Conservation (phyloP, 345 rosid species). For the Pugionium cornutum region DNA sequence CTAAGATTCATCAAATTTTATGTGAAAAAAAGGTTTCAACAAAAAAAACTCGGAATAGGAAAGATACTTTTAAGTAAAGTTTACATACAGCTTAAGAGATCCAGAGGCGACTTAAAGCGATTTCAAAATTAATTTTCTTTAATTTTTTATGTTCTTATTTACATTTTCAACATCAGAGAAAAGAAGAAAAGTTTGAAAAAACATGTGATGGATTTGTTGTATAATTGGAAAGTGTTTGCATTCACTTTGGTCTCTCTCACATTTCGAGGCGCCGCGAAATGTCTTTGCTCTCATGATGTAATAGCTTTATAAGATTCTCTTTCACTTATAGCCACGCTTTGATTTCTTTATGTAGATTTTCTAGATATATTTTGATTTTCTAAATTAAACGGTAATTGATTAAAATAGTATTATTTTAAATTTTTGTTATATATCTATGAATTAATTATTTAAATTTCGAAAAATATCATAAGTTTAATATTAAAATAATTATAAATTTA, state of each 20-base stretch:
- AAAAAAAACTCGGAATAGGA: background rate
- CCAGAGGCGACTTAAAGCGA: background rate
- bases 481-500: too few relatives aligned
- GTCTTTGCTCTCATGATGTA: background rate
- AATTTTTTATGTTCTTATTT: background rate
- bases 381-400: too few relatives aligned
- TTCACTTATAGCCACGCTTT: conserved; percentile 12
- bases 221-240: conserved; percentile 18
- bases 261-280: conserved; percentile 36
- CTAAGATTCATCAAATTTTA: background rate
- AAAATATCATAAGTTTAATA: too few relatives aligned
- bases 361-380: background rate
- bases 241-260: conserved; percentile 13
- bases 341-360: background rate
- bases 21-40: background rate
- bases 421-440: too few relatives aligned
- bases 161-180: background rate
- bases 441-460: too few relatives aligned
- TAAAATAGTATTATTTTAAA: too few relatives aligned
- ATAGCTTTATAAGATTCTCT: conserved; percentile 22
- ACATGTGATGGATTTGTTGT: conserved; percentile 11
- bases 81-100: conserved; percentile 12
- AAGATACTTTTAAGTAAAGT: conserved; percentile 28
- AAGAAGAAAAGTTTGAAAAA: conserved; percentile 2
- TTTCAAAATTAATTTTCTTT: background rate